Evolutionary conservation across 768 basidiomycete genomes (phyloP).

Genomic region (Lactarius tabidus): DNA sequence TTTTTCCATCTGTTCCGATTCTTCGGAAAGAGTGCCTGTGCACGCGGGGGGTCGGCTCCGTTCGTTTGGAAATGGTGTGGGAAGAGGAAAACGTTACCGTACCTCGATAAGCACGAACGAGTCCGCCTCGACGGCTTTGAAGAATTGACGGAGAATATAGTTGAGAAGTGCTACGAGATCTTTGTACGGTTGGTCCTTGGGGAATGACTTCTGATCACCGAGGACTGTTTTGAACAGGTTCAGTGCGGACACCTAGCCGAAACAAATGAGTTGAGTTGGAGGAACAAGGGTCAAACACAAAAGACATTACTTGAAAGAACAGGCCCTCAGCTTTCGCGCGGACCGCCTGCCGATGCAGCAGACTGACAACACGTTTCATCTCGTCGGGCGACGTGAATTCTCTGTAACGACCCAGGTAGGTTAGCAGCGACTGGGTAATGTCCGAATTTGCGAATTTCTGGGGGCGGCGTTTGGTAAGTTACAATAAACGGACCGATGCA

Average conservation of each 20-base stretch:
- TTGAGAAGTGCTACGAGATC: conserved; percentile 83
- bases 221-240: conserved; percentile 85
- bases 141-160: conserved; percentile 87
- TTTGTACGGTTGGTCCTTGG: conserved; percentile 71
- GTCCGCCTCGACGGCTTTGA: conserved; percentile 84
- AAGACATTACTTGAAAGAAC: conserved; percentile 79
- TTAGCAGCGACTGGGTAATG: conserved; percentile 77
- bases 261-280: background rate
- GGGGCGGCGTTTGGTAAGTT: conserved; percentile 21
- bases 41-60: background rate
- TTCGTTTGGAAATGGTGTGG: background rate
- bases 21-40: conserved; percentile 84
- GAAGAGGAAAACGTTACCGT: conserved; percentile 32
- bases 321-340: conserved; percentile 89
- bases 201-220: conserved; percentile 73
- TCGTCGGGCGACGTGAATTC: conserved; percentile 76
- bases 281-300: conserved; percentile 6
- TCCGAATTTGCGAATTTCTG: conserved; percentile 90
- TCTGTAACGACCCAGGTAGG: conserved; percentile 78
- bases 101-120: conserved; percentile 89
- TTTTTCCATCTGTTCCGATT: conserved; percentile 84
- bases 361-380: conserved; percentile 84
- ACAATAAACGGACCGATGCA: conserved; percentile 5
- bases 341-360: conserved; percentile 90
- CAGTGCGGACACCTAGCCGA: conserved; percentile 77